Evolutionary conservation across 202 grass and related monocot genomes (phyloP), one percentile per base, ranked within the genome.

Genomic region (Digitaria exilis): DNA sequence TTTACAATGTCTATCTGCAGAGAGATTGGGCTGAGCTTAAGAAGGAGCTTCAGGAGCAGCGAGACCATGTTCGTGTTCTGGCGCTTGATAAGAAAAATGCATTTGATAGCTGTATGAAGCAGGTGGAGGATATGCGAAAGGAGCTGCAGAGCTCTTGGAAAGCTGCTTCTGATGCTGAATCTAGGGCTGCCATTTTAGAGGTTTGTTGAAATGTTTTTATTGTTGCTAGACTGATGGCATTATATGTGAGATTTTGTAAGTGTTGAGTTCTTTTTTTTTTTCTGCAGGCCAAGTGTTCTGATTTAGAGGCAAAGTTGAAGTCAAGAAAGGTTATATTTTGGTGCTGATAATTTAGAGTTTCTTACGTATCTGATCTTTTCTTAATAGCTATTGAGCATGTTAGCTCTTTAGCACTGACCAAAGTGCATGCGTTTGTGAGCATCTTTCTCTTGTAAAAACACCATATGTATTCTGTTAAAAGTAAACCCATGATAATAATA

Each of bases 21-120:
- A 93, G 88, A 81, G 96, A 99, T 68, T 99, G 96, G 96, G 96
- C 96, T 68, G 93, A 99, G 74, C 73, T 89, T 73, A 99, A 96
- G 60, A 94, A 92, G 76, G 96, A 99, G 74, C 87, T 96, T 90
- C 96, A 99, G 81, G 96, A 96, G 76, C 91, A 96, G 71, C 79
- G 89, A 7, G 96, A 99, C 90, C 89, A 87, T 75, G 91, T 94
- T 79, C 93, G 93, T 22, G 72, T 87, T 77, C 68, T 99, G 60
- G 88, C 89, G 71, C 87, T 90, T 76, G 93, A 94, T 25, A 99
- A 92, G 83, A 85, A 96, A 89, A 99, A 81, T 61, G 60, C 75
- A 11, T 71, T 94, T 67, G 87, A 94, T 25, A 68, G 80, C 76
- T 92, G 87, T 63, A 87, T 94, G 83, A 93, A 87, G 71, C 93